Evolutionary conservation across 192 early-diverging fungal genomes (phyloP).

Genomic region (Entrophospora sp.): DNA sequence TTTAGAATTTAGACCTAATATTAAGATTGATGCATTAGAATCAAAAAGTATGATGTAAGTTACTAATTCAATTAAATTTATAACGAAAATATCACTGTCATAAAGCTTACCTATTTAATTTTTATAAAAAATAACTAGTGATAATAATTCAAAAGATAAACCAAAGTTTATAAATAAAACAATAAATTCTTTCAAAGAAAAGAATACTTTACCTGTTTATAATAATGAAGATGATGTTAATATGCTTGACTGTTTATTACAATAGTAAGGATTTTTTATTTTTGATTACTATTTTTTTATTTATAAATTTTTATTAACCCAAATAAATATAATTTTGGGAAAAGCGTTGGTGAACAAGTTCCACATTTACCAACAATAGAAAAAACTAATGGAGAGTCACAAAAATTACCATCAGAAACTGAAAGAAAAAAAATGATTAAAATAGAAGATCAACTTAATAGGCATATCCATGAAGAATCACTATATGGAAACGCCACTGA

Average conservation of each 20-base stretch:
- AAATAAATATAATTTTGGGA: background rate
- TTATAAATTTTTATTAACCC: conserved; percentile 8
- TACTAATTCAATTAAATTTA: background rate
- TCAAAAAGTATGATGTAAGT: conserved; percentile 11
- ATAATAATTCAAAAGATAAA: too few species aligned
- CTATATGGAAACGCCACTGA: conserved; percentile 33
- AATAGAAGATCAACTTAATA: conserved; percentile 35
- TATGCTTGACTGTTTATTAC: conserved; percentile 46
- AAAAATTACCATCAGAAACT: background rate
- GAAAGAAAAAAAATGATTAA: background rate
- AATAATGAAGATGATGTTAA: conserved; percentile 33
- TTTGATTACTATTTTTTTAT: background rate
- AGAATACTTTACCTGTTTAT: conserved; percentile 26
- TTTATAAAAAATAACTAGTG: too few species aligned
- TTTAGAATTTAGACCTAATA: conserved; percentile 22
- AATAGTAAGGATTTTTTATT: conserved; percentile 33
- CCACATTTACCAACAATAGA: conserved; percentile 35
- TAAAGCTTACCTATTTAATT: too few species aligned
- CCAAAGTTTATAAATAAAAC: too few species aligned
- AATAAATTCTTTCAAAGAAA: conserved; percentile 24
- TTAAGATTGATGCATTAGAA: conserved; percentile 15
- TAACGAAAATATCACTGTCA: conserved; percentile 1
- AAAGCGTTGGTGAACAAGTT: conserved; percentile 46
- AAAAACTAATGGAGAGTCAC: background rate
- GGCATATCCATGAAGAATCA: conserved; percentile 39